A percentile compares a stretch with the other conserved stretches of the same genome.
Evolutionary conservation across 106 monocot genomes (phyloP).

Genomic region (Phalaenopsis equestris): DNA sequence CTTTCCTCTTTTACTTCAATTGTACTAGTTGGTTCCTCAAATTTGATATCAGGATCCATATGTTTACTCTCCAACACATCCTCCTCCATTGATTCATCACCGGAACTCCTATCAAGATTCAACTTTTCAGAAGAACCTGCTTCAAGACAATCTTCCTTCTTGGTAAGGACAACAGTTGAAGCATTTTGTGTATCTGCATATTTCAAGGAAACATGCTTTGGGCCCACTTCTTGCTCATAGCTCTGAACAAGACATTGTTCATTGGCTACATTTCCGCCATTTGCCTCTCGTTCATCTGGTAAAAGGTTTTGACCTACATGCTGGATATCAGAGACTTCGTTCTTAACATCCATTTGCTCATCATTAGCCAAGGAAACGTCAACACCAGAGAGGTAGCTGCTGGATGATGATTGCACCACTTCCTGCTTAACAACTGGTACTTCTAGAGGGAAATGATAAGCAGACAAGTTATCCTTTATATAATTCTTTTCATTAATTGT

Average conservation of each 20-base stretch:
- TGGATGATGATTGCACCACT: constrained; percentile 55
- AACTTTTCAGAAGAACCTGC: constrained; percentile 48
- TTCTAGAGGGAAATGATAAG: constrained; percentile 86
- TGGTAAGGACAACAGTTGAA: constrained; percentile 22
- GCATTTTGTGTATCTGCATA: not conserved
- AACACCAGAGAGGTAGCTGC: constrained; percentile 30
- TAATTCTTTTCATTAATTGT: constrained; percentile 78
- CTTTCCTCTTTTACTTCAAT: constrained; percentile 25
- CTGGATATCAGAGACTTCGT: not conserved
- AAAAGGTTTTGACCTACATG: not conserved
- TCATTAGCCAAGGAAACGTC: constrained; percentile 30
- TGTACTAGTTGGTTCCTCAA: constrained; percentile 16
- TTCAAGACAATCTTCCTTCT: constrained; percentile 37
- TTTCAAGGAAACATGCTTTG: not conserved
- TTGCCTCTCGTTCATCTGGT: not conserved
- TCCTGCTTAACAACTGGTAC: constrained; percentile 67
- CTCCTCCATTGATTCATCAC: constrained; percentile 79
- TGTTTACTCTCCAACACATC: constrained; percentile 58
- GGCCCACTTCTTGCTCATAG: not conserved
- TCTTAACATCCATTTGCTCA: constrained; percentile 5
- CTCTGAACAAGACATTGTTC: not conserved
- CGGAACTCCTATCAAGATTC: constrained; percentile 79
- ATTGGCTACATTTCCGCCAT: not conserved
- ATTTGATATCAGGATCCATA: constrained; percentile 27
- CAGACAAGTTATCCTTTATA: constrained; percentile 86